Base-by-base conservation (phyloP, 2,329 filamentous ascomycete genomes). In the Botryosphaeria dothidea region DNA sequence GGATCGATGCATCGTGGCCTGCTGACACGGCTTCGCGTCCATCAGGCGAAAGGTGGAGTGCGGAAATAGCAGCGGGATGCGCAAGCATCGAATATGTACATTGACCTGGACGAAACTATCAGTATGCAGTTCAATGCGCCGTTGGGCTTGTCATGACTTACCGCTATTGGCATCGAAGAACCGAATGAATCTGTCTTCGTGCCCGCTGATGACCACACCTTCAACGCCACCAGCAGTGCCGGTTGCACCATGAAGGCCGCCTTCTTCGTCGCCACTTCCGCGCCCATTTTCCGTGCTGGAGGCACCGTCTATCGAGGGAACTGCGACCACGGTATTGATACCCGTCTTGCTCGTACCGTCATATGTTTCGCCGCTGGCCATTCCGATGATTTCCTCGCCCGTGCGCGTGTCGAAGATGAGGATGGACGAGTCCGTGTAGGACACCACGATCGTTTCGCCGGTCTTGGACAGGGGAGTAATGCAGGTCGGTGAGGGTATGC, bases 161-260 rank as follows among this genome's bases (percentile, higher is more conserved):
- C 95, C 95, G 80, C 92, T 97, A 75, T 99, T 98, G 68, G 95
- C 95, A 83, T 99, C 95, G 77, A 97, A 99, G 84, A 99, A 97
- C 70, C 94, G 86, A 71, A 99, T 93, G 73, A 93, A 97, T 71
- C 92, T 89, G 80, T 99, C 95, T 81, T 99, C 95, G 75, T 99
- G 94, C 69, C 95, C 95, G 67, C 92, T 96, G 69, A 99, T 97
- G 66, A 99, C 91, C 23, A 96, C 92, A 13, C 95, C 95, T 77
- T 97, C 93, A 0, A 97, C 89, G 36, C 82, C 81, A 62, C 82
- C 81, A 62, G 91, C 91, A 60, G 89, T 90, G 25, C 92, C 91
- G 11, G 95, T 98, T 5, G 94, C 92, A 1, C 93, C 92, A 48
- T 90, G 90, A 1, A 91, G 86, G 6, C 87, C 82, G 11, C 86